Evolutionary conservation across 345 rosid species (phyloP).

Genomic region (Nephelium lappaceum): DNA sequence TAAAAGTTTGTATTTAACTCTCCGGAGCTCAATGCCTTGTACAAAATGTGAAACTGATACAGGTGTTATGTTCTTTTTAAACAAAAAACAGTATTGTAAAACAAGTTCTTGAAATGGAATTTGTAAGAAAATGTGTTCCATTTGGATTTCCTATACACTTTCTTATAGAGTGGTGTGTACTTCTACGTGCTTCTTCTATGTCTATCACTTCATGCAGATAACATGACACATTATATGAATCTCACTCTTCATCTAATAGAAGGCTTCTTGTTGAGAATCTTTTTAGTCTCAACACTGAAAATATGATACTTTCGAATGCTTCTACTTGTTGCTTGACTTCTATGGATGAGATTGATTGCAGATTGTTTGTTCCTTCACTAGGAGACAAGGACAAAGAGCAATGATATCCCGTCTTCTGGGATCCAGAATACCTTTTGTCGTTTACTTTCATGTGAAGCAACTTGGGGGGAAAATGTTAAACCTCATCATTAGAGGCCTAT

Average conservation of each 20-base stretch:
- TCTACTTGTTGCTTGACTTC: neutral
- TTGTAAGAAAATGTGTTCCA: conserved; percentile 33
- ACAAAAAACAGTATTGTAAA: conserved; percentile 30
- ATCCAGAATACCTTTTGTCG: neutral
- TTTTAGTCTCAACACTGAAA: too few species aligned
- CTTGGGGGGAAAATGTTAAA: neutral
- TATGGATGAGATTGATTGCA: neutral
- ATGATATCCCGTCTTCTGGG: neutral
- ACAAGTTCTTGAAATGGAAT: conserved; percentile 35
- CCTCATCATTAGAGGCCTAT: neutral
- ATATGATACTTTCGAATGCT: neutral
- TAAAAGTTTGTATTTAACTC: conserved; percentile 27
- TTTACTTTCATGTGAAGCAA: conserved; percentile 4
- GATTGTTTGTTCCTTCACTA: neutral
- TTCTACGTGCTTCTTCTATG: neutral
- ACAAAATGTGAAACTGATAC: conserved; percentile 35
- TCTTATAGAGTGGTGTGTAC: neutral
- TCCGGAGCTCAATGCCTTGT: conserved; percentile 28
- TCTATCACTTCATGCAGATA: neutral
- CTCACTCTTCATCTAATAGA: too few species aligned
- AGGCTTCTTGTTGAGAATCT: too few species aligned
- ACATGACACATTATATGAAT: too few species aligned
- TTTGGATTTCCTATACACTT: neutral
- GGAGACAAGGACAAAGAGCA: conserved; percentile 1
- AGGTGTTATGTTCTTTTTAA: conserved; percentile 22